Base-by-base conservation (phyloP, 2,329 filamentous ascomycete genomes). In the Rugonectria rugulosa region DNA sequence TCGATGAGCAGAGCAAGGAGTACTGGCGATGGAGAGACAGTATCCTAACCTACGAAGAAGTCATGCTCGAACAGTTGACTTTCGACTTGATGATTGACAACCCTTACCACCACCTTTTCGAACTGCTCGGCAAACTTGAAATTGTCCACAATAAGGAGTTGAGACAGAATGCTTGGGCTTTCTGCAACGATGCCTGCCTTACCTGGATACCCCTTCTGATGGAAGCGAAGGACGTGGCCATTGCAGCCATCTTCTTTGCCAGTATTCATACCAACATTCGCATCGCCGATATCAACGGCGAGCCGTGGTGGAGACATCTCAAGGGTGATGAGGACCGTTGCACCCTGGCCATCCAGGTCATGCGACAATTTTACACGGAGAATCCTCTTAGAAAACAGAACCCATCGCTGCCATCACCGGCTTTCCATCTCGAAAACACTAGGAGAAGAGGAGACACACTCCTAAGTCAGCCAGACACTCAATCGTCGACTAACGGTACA, bases 21-120 rank as follows among this genome's bases (percentile, higher is more conserved):
- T 99, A 95, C 72, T 99, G 95, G 95, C 87, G 90, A 68, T 99
- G 95, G 95, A 86, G 92, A 58, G 95, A 99, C 71, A 95, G 89
- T 55, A 96, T 99, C 53, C 79, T 98, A 12, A 88, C 90, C 62
- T 92, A 96, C 70, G 95, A 99, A 75, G 95, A 98, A 71, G 80
- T 94, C 37, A 89, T 99, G 78, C 83, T 99, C 14, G 95, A 98
- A 73, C 87, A 87, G 40, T 81, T 99, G 15, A 98, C 93, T 57
- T 99, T 99, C 73, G 95, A 99, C 71, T 81, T 99, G 40, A 91
- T 93, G 73, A 81, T 97, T 23, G 90, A 96, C 63, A 91, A 92
- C 57, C 94, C 95, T 0, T 95, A 98, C 72, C 87, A 88, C 55
- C 85, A 89, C 55, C 85, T 98, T 23, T 95, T 91, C 73, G 87